Percentiles rank a stretch among this genome's conserved stretches.
Conservation (phyloP, 306 rosid genomes). For the Oxytropis ochrocephala region DNA sequence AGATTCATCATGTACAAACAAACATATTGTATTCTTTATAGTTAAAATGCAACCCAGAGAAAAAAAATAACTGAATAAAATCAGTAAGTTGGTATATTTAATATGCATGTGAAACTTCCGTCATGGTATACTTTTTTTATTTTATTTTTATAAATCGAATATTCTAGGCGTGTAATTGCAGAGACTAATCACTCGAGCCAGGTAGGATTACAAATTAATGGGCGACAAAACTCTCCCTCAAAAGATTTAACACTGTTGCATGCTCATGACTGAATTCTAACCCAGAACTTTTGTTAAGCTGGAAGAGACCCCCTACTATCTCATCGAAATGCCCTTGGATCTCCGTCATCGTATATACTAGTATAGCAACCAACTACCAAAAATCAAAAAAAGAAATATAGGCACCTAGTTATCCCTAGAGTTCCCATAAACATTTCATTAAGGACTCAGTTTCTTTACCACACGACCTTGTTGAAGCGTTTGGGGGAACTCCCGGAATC, state of each 20-base stretch:
- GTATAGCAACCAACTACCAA: background rate
- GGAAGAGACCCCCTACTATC: no score
- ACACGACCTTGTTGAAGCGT: conserved; percentile 43
- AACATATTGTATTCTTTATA: background rate
- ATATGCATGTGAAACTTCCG: background rate
- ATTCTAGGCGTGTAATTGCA: no score
- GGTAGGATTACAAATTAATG: no score
- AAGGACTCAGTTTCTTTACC: background rate
- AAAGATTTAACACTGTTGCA: no score
- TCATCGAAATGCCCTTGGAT: no score
- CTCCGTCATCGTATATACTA: no score
- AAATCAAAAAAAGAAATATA: background rate
- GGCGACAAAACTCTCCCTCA: no score
- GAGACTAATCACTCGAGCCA: no score
- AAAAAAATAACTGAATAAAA: background rate
- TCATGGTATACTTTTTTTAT: background rate
- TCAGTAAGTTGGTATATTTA: background rate
- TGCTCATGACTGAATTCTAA: no score
- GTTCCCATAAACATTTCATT: conserved; percentile 22
- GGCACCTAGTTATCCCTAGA: conserved; percentile 12
- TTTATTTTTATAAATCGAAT: no score
- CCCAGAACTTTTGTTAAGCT: no score
- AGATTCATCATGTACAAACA: conserved; percentile 9
- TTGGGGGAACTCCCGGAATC: conserved; percentile 49
- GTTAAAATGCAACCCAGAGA: background rate